Base-by-base conservation (phyloP, 2,329 filamentous ascomycete species). In the Penicillium glabrum region DNA sequence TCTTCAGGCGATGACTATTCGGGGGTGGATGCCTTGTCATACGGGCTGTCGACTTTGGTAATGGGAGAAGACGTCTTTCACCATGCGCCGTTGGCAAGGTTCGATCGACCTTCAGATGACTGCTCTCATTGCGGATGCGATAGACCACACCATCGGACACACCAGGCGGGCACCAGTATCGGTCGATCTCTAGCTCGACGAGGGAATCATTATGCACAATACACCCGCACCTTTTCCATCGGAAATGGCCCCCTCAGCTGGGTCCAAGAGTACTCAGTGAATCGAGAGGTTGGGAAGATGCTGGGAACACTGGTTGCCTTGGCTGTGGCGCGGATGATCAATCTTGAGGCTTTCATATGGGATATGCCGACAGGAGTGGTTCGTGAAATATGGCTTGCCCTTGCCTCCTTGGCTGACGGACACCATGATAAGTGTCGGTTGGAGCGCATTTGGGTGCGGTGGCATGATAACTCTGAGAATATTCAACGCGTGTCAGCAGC, bases 321-420 rank as follows among this genome's bases (percentile, higher is more conserved):
- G 61, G 89, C 90, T 13, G 81, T 95, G n/a, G 86, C 87, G 44
- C 87, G 89, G 60, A 95, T 95, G 90, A 79, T 86, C 51, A 91
- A 90, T 67, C 80, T 96, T 39, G 90, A 95, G 73, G 87, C 86
- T 0, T 95, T 95, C 67, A 81, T 90, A 3, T 95, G 90, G 90
- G 90, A 96, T 68, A 93, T 95, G 90, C 90, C 90, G 0, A 95
- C 90, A 0, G 91, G 90, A 1, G 88, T 95, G 19, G 76, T 92
- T 52, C 83, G 90, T 52, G 89, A 93, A 70, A 88, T 93, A 27
- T 95, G 91, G 83, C 84, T 91, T 69, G 87, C 90, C 23, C 80
- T 96, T 46, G 86, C 87, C 1, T 91, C 88, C 5, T 78, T 92
- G 13, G 86, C 85, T 39, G 83, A 89, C 64, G 80, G 83, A 23